Conservation (phyloP, 2,329 filamentous ascomycete species). For the Helminthosporium solani region DNA sequence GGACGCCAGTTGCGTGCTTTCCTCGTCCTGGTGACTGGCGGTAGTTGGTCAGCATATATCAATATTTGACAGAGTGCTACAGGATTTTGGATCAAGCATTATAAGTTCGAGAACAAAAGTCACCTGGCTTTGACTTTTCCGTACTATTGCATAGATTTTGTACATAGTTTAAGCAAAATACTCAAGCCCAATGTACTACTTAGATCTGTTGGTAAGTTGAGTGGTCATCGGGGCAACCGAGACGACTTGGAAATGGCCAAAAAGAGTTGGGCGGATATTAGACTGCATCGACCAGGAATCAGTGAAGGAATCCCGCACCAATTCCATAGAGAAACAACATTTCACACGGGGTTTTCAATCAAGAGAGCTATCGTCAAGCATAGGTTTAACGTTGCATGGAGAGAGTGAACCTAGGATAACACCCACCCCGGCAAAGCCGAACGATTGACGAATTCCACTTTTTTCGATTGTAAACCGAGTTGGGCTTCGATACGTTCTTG, state of each 20-base stretch:
- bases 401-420: constrained; percentile 12
- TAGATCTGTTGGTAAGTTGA: constrained; percentile 18
- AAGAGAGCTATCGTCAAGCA: constrained; percentile 10
- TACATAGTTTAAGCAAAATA: constrained; percentile 7
- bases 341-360: constrained; percentile 12
- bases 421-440: constrained; percentile 11
- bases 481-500: not conserved
- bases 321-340: constrained; percentile 19
- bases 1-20: constrained; percentile 14
- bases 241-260: constrained; percentile 13
- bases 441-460: not conserved
- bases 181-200: constrained; percentile 15
- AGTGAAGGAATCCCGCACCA: constrained; percentile 12
- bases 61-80: no score
- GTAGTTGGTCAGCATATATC: not conserved
- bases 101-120: not conserved
- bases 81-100: not conserved
- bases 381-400: constrained; percentile 10
- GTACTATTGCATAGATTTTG: not conserved
- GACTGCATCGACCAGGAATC: constrained; percentile 1
- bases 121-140: not conserved
- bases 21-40: constrained; percentile 1
- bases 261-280: constrained; percentile 11
- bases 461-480: no score
- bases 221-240: constrained; percentile 13